phyloP scores from a whole-genome alignment of 2,329 filamentous ascomycete species.

The Colletotrichum sp. region DNA sequence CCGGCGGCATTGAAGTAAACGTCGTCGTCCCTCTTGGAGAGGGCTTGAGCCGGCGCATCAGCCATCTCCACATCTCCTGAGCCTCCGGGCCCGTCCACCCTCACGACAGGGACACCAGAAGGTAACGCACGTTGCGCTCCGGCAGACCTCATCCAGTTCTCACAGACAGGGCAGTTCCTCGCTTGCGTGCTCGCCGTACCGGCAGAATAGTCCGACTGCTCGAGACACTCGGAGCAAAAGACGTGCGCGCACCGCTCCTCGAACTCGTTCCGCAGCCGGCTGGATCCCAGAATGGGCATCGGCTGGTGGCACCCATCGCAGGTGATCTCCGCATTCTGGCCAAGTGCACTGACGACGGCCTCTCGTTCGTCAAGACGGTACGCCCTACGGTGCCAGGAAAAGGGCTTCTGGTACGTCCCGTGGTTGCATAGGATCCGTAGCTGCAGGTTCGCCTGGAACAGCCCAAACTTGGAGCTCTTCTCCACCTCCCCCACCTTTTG shows the following conservation, averaged over 20 bases:
- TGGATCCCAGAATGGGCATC: constrained; percentile 32
- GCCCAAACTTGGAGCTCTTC: constrained; percentile 40
- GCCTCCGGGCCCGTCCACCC: not conserved
- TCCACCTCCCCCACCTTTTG: constrained; percentile 40
- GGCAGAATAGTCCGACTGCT: constrained; percentile 16
- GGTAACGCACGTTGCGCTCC: not conserved
- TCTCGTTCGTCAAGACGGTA: constrained; percentile 35
- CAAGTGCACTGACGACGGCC: constrained; percentile 25
- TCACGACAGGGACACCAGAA: not conserved
- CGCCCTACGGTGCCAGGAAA: constrained; percentile 43
- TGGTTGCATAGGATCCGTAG: constrained; percentile 55
- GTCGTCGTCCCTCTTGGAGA: constrained; percentile 12
- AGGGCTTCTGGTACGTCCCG: constrained; percentile 50
- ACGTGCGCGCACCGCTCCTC: constrained; percentile 32
- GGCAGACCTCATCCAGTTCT: constrained; percentile 5
- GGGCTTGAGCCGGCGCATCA: not conserved
- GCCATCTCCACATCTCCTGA: not conserved
- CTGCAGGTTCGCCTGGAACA: constrained; percentile 52
- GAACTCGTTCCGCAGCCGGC: constrained; percentile 21
- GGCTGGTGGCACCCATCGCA: constrained; percentile 38
- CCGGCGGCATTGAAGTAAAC: constrained; percentile 32
- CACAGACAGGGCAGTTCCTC: constrained; percentile 29
- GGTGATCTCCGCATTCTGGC: constrained; percentile 25
- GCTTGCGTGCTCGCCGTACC: not conserved
- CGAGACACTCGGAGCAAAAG: constrained; percentile 34